phyloP scores from a whole-genome alignment of 2,329 filamentous ascomycete species.

The Sporothrix sp. region DNA sequence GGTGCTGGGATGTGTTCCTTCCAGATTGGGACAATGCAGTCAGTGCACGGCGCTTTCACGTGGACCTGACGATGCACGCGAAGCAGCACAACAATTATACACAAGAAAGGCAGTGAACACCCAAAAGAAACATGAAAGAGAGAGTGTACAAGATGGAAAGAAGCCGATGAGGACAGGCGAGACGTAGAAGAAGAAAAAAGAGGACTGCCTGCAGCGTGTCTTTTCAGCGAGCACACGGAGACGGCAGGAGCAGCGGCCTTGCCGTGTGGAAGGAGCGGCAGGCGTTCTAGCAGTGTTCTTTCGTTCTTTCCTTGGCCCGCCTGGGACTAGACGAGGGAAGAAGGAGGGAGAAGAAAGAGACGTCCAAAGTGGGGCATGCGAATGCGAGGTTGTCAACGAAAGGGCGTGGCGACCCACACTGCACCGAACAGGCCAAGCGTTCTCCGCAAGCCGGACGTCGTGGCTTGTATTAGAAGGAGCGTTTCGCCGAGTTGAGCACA shows the following conservation, averaged over 20 bases:
- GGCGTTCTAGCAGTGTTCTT: not conserved
- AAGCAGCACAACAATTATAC: not conserved
- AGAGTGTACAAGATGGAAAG: not conserved
- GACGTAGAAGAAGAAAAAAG: not conserved
- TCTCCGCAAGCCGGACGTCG: not conserved
- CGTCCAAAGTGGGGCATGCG: slow-evolving; percentile 7
- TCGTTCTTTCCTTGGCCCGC: not conserved
- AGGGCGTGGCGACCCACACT: slow-evolving; percentile 14
- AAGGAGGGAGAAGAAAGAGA: slow-evolving; percentile 8
- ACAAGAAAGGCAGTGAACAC: not conserved
- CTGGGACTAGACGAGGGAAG: slow-evolving; percentile 3
- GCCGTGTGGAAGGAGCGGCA: slow-evolving; percentile 3
- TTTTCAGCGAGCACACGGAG: not conserved
- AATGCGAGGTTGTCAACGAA: slow-evolving; percentile 14
- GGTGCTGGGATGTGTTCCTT: not conserved
- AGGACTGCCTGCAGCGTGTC: not conserved
- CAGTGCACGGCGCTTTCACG: not conserved
- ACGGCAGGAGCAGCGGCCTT: not conserved
- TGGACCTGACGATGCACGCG: not conserved
- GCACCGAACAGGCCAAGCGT: not conserved
- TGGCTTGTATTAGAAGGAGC: too few species aligned
- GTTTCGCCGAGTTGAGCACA: too few species aligned
- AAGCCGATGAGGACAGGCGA: too few species aligned
- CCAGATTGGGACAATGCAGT: slow-evolving; percentile 1
- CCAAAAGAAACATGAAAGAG: not conserved